These are phyloP conservation scores for Neofusicoccum kwambonambiense DNA, from an alignment of 2,329 filamentous ascomycete genomes.

Conservation along the genomic window DNA sequence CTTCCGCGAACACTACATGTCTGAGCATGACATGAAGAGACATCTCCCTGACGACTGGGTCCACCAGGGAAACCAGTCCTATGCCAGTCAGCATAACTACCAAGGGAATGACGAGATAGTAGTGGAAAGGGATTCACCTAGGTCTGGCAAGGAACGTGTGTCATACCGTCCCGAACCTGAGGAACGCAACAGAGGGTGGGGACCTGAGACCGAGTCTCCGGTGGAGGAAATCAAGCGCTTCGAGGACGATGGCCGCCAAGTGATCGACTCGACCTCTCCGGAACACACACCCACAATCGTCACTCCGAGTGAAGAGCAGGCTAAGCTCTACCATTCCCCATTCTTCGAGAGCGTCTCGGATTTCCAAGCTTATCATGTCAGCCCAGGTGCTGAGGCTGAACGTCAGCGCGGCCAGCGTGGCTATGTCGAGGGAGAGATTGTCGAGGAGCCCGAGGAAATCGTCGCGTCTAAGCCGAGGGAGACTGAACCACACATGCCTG, in stretches of 20 bases:
- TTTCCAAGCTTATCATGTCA: slow-evolving; percentile 24
- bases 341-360: slow-evolving; percentile 45
- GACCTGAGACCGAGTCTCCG: slow-evolving; percentile 14
- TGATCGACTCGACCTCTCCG: slow-evolving; percentile 24
- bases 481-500: slow-evolving; percentile 57
- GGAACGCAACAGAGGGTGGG: slow-evolving; percentile 19
- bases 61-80: background rate
- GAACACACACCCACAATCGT: slow-evolving; percentile 22
- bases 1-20: slow-evolving; percentile 37
- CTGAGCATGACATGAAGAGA: slow-evolving; percentile 22
- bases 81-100: background rate
- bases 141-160: slow-evolving; percentile 29
- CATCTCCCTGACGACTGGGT: slow-evolving; percentile 11
- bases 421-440: slow-evolving; percentile 35
- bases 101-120: slow-evolving; percentile 38
- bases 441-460: slow-evolving; percentile 56
- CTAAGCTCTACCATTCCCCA: slow-evolving; percentile 36
- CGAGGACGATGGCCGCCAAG: slow-evolving; percentile 20
- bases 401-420: slow-evolving; percentile 20
- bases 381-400: slow-evolving; percentile 26
- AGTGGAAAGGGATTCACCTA: slow-evolving; percentile 37
- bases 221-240: slow-evolving; percentile 28
- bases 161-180: slow-evolving; percentile 29
- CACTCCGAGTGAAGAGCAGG: slow-evolving; percentile 17
- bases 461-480: slow-evolving; percentile 34